Evolutionary conservation across 257 asterid species (phyloP).

Genomic region (Nicotiana otophora): DNA sequence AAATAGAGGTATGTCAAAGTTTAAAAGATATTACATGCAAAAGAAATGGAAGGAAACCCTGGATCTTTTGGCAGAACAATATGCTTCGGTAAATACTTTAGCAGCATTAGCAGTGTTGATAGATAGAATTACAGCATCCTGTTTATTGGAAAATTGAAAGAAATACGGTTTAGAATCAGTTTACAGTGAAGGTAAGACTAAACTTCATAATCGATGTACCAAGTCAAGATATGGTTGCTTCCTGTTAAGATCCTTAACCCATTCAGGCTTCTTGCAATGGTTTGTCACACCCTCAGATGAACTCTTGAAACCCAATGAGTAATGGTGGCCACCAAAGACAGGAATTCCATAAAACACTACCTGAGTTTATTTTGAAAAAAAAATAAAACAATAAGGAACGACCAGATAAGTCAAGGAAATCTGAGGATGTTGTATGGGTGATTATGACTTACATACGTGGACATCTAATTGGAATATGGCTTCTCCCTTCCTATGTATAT

Average conservation of each 20-base stretch:
- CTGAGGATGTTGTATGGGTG: conserved; percentile 13
- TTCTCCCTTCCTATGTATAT: conserved; percentile 60
- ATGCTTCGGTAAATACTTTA: conserved; percentile 38
- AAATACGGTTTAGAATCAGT: not conserved
- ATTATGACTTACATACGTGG: conserved; percentile 96
- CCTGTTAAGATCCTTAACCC: conserved; percentile 66
- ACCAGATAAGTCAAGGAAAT: conserved; percentile 3
- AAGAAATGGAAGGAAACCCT: conserved; percentile 20
- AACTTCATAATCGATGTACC: conserved; percentile 41
- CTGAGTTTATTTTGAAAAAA: conserved; percentile 28
- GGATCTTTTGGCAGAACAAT: conserved; percentile 26
- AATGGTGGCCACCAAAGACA: conserved; percentile 64
- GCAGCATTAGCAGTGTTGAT: conserved; percentile 74
- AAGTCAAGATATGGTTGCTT: conserved; percentile 43
- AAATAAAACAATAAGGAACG: conserved; percentile 19
- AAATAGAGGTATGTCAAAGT: conserved; percentile 10
- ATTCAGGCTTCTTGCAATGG: conserved; percentile 64
- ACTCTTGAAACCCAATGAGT: conserved; percentile 45
- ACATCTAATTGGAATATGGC: conserved; percentile 48
- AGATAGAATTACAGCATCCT: conserved; percentile 72
- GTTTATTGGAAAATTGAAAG: conserved; percentile 19
- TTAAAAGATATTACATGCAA: conserved; percentile 42
- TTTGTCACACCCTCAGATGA: conserved; percentile 24
- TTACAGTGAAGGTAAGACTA: conserved; percentile 15
- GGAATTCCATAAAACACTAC: conserved; percentile 71